Percentiles rank a stretch among this genome's conserved stretches.
phyloP scores from a whole-genome alignment of 306 rosid genomes.

The Gleditsia sinensis region DNA sequence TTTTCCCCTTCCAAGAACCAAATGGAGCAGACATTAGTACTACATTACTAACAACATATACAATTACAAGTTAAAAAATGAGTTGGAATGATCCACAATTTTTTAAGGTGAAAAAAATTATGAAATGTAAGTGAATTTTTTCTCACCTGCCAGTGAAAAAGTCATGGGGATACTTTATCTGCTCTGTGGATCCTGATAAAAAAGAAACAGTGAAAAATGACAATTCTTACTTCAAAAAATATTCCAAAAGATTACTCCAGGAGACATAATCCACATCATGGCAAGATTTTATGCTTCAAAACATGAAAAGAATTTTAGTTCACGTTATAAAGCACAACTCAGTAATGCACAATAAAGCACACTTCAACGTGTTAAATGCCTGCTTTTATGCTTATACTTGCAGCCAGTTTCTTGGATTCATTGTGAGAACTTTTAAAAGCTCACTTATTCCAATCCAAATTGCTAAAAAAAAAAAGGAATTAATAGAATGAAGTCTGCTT shows the following conservation, averaged over 20 bases:
- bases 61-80: not conserved
- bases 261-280: conserved; percentile 14
- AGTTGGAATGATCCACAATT: not conserved
- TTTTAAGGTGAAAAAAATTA: not conserved
- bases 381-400: not conserved
- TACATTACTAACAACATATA: conserved; percentile 20
- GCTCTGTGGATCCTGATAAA: conserved; percentile 66
- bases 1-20: conserved; percentile 42
- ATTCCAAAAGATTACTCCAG: not conserved
- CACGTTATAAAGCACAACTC: not conserved
- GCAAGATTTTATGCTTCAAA: not conserved
- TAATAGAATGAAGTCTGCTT: not conserved
- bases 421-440: not conserved
- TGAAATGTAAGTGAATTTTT: not conserved
- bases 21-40: conserved; percentile 36
- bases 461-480: not conserved
- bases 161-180: conserved; percentile 59
- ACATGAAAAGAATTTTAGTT: not conserved
- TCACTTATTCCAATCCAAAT: not conserved
- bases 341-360: not conserved
- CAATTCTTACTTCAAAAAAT: not conserved
- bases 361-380: not conserved
- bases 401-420: not conserved
- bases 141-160: conserved; percentile 85
- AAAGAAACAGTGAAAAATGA: conserved; percentile 28